Percentiles rank a stretch among this genome's conserved stretches.
Conservation (phyloP, 2,329 filamentous ascomycete genomes). For the Fusarium avenaceum region DNA sequence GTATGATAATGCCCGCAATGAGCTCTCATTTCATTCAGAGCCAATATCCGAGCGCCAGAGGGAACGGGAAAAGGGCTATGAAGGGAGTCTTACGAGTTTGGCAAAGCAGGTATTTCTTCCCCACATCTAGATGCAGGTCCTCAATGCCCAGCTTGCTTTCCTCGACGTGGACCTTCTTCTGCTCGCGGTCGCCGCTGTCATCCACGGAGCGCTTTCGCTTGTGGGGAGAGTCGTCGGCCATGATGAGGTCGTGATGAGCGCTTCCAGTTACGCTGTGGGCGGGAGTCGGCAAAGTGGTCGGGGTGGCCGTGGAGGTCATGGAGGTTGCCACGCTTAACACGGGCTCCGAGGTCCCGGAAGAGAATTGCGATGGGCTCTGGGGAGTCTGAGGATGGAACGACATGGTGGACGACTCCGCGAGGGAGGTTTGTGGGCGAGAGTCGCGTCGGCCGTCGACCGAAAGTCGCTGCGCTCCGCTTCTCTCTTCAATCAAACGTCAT, state of each 20-base stretch:
- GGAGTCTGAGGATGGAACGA: slow-evolving; percentile 77
- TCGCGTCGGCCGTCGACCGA: slow-evolving; percentile 53
- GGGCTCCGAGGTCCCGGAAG: slow-evolving; percentile 67
- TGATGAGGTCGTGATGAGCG: slow-evolving; percentile 60
- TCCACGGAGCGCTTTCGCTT: slow-evolving; percentile 74
- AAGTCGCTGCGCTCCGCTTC: slow-evolving; percentile 53
- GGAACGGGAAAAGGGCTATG: slow-evolving; percentile 52
- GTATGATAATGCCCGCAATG: slow-evolving; percentile 39
- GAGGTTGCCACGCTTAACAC: slow-evolving; percentile 65
- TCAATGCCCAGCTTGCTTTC: slow-evolving; percentile 72
- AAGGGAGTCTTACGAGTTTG: slow-evolving; percentile 75
- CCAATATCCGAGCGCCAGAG: slow-evolving; percentile 45
- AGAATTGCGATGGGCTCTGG: slow-evolving; percentile 75
- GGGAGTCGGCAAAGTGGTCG: slow-evolving; percentile 70
- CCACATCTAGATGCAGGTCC: slow-evolving; percentile 75
- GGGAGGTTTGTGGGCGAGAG: slow-evolving; percentile 50
- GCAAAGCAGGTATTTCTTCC: slow-evolving; percentile 76
- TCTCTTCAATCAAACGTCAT: slow-evolving; percentile 51
- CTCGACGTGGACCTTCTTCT: slow-evolving; percentile 74
- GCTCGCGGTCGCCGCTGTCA: slow-evolving; percentile 67
- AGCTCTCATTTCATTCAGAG: slow-evolving; percentile 31
- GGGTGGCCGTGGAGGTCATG: slow-evolving; percentile 64
- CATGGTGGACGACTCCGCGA: slow-evolving; percentile 65
- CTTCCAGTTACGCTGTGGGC: slow-evolving; percentile 73
- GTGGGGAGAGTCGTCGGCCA: slow-evolving; percentile 67